Evolutionary conservation across 2,329 filamentous ascomycete genomes (phyloP), one percentile per base, ranked within the genome.

Genomic region (Myriosclerotinia duriaeana): DNA sequence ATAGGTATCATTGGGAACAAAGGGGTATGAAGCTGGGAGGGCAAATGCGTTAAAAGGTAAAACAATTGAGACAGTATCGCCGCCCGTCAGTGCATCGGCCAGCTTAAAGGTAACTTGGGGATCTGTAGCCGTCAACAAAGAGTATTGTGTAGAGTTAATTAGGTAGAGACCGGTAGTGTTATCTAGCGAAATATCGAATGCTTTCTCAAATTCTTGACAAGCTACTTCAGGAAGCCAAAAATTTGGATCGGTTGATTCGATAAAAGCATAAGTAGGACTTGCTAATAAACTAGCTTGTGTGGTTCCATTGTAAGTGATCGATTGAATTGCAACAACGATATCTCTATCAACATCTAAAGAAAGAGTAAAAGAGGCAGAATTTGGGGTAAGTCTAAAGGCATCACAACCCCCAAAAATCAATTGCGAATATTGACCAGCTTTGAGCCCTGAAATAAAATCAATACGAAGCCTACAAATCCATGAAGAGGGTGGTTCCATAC

Each of bases 131-230:
- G 70, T 44, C 1, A 78, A 71, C 0, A 68, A 44, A 3, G 66
- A 50, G 54, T 76, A 74, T 8, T 71, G 68, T 1, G 72, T 81
- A 53, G 86, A 79, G 42, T 85, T 80, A 52, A 91, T 82, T 0
- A 87, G 80, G 72, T 92, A 92, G 0, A 91, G 76, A 6, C 86
- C 80, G 7, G 87, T 84, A 4, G 80, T 82, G 54, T 81, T 82
- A 75, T 91, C 87, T 74, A 87, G 89, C 0, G 81, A 83, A 44
- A 92, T 78, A 54, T 87, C 87, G 66, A 92, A 84, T 1, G 83
- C 83, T 2, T 80, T 69, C 55, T 89, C 89, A 71, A 92, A 90
- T 5, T 80, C 80, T 56, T 86, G 79, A 75, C 89, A 91, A 17
- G 88, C 79, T 7, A 74, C 72, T 44, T 80, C 75, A 0, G 88